These are phyloP conservation scores for Ananas comosus DNA, from an alignment of 176 grass and related monocot genomes.

Conservation along the genomic window DNA sequence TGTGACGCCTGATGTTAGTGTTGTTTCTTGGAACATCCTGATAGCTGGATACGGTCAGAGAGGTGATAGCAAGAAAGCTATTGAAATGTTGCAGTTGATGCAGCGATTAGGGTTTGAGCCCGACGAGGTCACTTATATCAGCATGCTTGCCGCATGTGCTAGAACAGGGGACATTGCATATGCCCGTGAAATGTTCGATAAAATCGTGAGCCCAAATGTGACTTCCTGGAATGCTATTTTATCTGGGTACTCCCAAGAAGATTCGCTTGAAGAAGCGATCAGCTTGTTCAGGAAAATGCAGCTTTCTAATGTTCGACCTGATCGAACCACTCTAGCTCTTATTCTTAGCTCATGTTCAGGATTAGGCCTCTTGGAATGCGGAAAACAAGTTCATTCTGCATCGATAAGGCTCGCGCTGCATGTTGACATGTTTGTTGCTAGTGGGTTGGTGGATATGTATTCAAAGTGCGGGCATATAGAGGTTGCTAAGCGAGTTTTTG, in stretches of 20 bases:
- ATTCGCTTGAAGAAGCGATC: slow-evolving; percentile 41
- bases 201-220: slow-evolving; percentile 48
- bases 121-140: slow-evolving; percentile 74
- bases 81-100: slow-evolving; percentile 48
- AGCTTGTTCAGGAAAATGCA: slow-evolving; percentile 73
- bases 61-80: slow-evolving; percentile 31
- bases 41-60: slow-evolving; percentile 61
- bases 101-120: slow-evolving; percentile 61
- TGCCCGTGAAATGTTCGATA: slow-evolving; percentile 62
- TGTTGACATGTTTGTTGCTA: slow-evolving; percentile 64
- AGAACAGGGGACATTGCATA: slow-evolving; percentile 41
- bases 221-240: slow-evolving; percentile 74
- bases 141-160: slow-evolving; percentile 53
- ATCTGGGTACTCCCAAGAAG: slow-evolving; percentile 72
- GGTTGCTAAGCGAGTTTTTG: slow-evolving; percentile 46
- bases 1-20: slow-evolving; percentile 31
- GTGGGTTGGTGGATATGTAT: slow-evolving; percentile 75
- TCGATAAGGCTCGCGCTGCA: slow-evolving; percentile 55
- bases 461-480: slow-evolving; percentile 60
- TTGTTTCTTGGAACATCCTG: slow-evolving; percentile 87
- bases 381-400: slow-evolving; percentile 63
- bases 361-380: slow-evolving; percentile 39
- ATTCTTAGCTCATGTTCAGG: slow-evolving; percentile 69
- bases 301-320: slow-evolving; percentile 46
- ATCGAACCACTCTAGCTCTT: slow-evolving; percentile 63